Percentiles rank a stretch among this genome's conserved stretches.
These are phyloP conservation scores for Acanthochlamys bracteata DNA, from an alignment of 106 monocot species.

Conservation along the genomic window DNA sequence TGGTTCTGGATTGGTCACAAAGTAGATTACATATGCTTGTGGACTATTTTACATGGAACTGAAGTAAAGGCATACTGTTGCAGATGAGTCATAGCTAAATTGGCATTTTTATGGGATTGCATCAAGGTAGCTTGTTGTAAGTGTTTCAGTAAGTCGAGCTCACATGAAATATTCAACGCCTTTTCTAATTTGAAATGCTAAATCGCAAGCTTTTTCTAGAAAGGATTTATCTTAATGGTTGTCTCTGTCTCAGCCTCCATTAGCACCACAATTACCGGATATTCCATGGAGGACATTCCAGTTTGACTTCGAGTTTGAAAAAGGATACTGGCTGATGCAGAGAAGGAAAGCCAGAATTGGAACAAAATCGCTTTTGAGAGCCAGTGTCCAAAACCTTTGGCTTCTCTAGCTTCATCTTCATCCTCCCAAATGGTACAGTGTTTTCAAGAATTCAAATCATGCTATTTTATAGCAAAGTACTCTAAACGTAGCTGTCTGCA, in stretches of 20 bases:
- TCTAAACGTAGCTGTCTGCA: no score
- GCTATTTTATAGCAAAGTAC: neutral
- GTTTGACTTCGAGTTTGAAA: conserved; percentile 98
- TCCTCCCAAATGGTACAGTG: conserved; percentile 35
- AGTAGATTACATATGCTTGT: no score
- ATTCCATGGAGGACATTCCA: conserved; percentile 75
- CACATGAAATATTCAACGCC: neutral
- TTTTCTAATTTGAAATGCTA: neutral
- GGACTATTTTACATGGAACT: no score
- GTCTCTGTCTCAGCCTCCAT: conserved; percentile 54
- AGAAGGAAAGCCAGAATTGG: conserved; percentile 81
- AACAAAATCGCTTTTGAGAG: conserved; percentile 44
- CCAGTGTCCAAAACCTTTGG: conserved; percentile 28
- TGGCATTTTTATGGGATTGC: no score
- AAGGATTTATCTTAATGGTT: neutral
- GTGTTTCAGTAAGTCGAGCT: neutral
- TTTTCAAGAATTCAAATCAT: neutral
- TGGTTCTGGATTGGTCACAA: no score
- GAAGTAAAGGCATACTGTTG: no score
- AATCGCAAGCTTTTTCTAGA: neutral
- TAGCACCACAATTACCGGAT: conserved; percentile 56
- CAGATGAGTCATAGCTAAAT: no score
- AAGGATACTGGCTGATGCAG: conserved; percentile 78
- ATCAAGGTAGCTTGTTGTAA: neutral
- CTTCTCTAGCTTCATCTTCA: conserved; percentile 42